phyloP scores from a whole-genome alignment of 495 filamentous ascomycete genomes.

The Glonium stellatum region DNA sequence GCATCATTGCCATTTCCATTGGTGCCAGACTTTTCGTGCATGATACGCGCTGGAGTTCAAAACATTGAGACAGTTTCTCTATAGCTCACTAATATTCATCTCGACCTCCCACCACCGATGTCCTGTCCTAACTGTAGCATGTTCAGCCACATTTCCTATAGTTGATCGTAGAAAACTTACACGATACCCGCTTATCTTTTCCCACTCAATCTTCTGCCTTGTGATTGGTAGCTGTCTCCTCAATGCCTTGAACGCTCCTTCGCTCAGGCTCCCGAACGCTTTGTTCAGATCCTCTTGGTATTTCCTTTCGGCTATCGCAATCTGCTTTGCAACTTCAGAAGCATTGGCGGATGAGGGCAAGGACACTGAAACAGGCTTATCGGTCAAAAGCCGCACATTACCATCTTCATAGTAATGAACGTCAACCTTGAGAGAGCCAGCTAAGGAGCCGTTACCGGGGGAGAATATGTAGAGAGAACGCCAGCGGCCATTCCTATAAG shows the following conservation, averaged over 20 bases:
- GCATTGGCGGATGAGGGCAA: conserved; percentile 53
- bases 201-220: conserved; percentile 98
- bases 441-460: conserved; percentile 53
- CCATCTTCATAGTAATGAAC: conserved; percentile 99
- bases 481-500: conserved; percentile 71
- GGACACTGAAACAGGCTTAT: conserved; percentile 60
- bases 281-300: conserved; percentile 95
- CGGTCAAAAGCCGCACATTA: conserved; percentile 85
- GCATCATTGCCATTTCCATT: no score
- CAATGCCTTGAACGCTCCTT: conserved; percentile 90
- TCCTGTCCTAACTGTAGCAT: not conserved
- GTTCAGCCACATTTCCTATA: not conserved
- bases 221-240: conserved; percentile 92
- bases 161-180: conserved; percentile 36
- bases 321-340: conserved; percentile 61
- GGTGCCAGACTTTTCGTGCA: no score
- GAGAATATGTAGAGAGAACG: conserved; percentile 77
- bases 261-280: conserved; percentile 78
- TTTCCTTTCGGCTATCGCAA: conserved; percentile 73
- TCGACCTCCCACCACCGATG: conserved; percentile 4
- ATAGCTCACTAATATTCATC: not conserved
- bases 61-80: not conserved
- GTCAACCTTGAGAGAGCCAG: conserved; percentile 68
- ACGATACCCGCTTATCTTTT: conserved; percentile 93
- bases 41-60: not conserved